Evolutionary conservation across 2,329 filamentous ascomycete genomes (phyloP).

Genomic region (Truncatella angustata): DNA sequence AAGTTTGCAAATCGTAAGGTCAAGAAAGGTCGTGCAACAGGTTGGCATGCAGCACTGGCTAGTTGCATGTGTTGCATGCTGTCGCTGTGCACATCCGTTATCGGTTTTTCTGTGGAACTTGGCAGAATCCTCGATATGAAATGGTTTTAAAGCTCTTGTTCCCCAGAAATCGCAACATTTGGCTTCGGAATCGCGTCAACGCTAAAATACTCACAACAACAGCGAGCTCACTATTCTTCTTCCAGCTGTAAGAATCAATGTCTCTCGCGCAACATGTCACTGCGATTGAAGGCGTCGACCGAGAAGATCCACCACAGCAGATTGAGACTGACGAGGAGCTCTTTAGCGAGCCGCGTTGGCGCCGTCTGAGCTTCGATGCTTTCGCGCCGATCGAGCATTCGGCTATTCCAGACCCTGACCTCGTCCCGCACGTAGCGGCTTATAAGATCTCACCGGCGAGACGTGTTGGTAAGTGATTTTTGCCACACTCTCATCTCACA

Average conservation of each 20-base stretch:
- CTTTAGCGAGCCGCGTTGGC: slow-evolving; percentile 23
- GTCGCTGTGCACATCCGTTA: background rate
- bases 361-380: slow-evolving; percentile 28
- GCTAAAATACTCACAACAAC: background rate
- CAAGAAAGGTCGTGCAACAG: background rate
- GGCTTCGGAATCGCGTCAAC: slow-evolving; percentile 9
- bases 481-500: no score
- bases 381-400: slow-evolving; percentile 23
- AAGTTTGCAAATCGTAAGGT: background rate
- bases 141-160: background rate
- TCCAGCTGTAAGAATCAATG: slow-evolving; percentile 24
- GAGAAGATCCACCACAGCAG: slow-evolving; percentile 25
- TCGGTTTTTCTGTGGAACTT: background rate
- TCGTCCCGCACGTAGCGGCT: slow-evolving; percentile 27
- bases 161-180: slow-evolving; percentile 3
- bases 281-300: slow-evolving; percentile 39
- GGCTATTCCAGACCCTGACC: slow-evolving; percentile 22
- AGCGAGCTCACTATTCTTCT: background rate
- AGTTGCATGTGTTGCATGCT: slow-evolving; percentile 2
- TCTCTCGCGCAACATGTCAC: slow-evolving; percentile 43
- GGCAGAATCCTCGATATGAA: background rate
- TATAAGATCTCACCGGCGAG: slow-evolving; percentile 28
- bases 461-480: slow-evolving; percentile 25
- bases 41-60: background rate
- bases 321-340: slow-evolving; percentile 12